Conservation (phyloP, 768 basidiomycete genomes). For the Scleroderma bovista region DNA sequence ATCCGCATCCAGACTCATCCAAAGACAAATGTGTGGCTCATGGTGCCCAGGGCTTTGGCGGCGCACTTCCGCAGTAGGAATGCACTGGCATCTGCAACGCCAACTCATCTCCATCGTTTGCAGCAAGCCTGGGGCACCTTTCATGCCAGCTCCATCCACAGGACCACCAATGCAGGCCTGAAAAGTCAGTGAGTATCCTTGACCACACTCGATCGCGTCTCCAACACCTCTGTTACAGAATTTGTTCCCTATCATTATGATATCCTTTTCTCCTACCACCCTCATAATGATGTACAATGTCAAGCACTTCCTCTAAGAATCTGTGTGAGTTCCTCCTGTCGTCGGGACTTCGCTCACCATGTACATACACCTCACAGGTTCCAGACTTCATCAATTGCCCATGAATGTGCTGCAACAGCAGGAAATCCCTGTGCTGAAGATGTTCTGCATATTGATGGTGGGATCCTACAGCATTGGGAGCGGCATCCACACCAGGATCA, state of each 20-base stretch:
- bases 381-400: conserved; percentile 70
- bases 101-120: too few species aligned
- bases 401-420: conserved; percentile 59
- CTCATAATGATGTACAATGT: conserved; percentile 99
- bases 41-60: too few species aligned
- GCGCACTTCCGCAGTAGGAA: too few species aligned
- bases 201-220: neutral
- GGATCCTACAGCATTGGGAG: conserved; percentile 34
- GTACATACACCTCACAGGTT: conserved; percentile 38
- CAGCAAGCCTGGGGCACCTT: conserved; percentile 45
- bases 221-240: conserved; percentile 39
- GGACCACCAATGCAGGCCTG: conserved; percentile 43
- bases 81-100: too few species aligned
- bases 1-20: too few species aligned
- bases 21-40: too few species aligned
- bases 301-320: conserved; percentile 87
- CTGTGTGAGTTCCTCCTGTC: conserved; percentile 56
- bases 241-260: conserved; percentile 92
- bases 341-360: neutral
- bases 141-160: conserved; percentile 35
- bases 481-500: neutral
- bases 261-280: conserved; percentile 88
- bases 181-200: conserved; percentile 55
- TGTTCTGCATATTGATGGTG: conserved; percentile 79
- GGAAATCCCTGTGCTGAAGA: conserved; percentile 77